A percentile compares a stretch with the other conserved stretches of the same genome.
Conservation (phyloP, 768 basidiomycete genomes). For the Tricholoma terreum region DNA sequence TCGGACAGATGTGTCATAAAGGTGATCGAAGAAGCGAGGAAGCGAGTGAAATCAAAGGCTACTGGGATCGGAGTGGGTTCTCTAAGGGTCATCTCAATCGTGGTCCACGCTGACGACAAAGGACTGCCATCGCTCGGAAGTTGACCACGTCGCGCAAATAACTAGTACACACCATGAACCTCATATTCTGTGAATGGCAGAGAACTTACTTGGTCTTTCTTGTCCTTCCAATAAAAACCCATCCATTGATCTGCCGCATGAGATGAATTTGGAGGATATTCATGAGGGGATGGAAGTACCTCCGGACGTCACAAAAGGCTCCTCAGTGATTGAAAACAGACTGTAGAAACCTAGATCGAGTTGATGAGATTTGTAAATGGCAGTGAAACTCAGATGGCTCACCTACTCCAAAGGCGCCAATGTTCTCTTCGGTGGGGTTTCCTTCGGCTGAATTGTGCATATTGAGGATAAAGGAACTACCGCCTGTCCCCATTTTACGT, state of each 20-base stretch:
- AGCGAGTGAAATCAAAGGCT: constrained; percentile 84
- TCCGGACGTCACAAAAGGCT: constrained; percentile 80
- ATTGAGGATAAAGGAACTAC: not conserved
- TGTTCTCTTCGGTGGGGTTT: constrained; percentile 92
- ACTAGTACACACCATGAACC: constrained; percentile 34
- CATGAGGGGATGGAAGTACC: constrained; percentile 37
- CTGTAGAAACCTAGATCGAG: constrained; percentile 62
- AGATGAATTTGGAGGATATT: constrained; percentile 19
- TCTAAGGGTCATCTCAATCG: constrained; percentile 85
- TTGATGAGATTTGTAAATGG: not conserved
- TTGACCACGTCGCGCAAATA: constrained; percentile 78
- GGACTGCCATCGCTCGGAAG: constrained; percentile 39
- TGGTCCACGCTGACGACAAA: constrained; percentile 60
- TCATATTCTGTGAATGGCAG: not conserved
- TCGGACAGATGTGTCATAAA: constrained; percentile 82
- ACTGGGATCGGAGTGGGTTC: constrained; percentile 77
- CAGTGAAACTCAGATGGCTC: constrained; percentile 15
- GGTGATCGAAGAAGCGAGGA: constrained; percentile 87
- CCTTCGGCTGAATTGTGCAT: constrained; percentile 62
- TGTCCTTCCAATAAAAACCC: constrained; percentile 96
- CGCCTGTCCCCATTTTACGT: constrained; percentile 10
- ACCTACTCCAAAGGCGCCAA: constrained; percentile 94
- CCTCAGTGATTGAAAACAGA: constrained; percentile 79
- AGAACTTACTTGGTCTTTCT: constrained; percentile 71
- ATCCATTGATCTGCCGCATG: constrained; percentile 71